Evolutionary conservation across 2,329 filamentous ascomycete species (phyloP).

Genomic region (Aspergillus sp.): DNA sequence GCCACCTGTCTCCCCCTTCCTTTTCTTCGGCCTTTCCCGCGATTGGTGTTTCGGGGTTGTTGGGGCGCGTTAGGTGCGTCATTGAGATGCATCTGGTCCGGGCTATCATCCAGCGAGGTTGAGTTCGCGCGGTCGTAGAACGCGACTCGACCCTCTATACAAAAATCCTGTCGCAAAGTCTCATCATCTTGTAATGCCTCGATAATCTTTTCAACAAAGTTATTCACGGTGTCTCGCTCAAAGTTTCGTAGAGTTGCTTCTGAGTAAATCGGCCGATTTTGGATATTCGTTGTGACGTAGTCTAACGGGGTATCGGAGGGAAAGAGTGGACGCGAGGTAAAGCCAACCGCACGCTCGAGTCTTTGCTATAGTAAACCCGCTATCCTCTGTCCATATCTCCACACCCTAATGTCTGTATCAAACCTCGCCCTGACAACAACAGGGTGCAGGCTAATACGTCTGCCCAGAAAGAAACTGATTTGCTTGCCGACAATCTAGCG

Average conservation of each 20-base stretch:
- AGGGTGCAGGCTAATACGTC: no score
- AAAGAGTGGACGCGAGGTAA: conserved; percentile 18
- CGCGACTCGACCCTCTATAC: conserved; percentile 12
- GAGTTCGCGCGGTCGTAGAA: conserved; percentile 13
- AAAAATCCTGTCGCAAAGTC: conserved; percentile 16
- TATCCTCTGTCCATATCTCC: no score
- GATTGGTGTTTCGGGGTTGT: conserved; percentile 7
- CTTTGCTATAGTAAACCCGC: conserved; percentile 3
- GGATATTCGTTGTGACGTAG: conserved; percentile 13
- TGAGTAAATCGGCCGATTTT: conserved; percentile 22
- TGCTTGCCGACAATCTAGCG: no score
- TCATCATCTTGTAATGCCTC: conserved; percentile 17
- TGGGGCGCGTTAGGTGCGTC: conserved; percentile 5
- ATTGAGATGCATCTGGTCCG: conserved; percentile 17
- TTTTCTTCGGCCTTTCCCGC: conserved; percentile 10
- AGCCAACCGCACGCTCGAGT: conserved; percentile 13
- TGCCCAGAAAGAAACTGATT: no score
- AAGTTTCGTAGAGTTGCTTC: conserved; percentile 24
- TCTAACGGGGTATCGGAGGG: conserved; percentile 17
- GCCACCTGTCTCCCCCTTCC: conserved; percentile 4
- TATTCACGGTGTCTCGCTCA: conserved; percentile 25
- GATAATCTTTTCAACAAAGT: conserved; percentile 22
- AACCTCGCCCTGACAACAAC: no score
- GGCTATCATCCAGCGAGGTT: conserved; percentile 16
- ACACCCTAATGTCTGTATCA: no score